Evolutionary conservation across 768 basidiomycete species (phyloP), one percentile per base, ranked within the genome.

Genomic region (Hysterangium stoloniferum): DNA sequence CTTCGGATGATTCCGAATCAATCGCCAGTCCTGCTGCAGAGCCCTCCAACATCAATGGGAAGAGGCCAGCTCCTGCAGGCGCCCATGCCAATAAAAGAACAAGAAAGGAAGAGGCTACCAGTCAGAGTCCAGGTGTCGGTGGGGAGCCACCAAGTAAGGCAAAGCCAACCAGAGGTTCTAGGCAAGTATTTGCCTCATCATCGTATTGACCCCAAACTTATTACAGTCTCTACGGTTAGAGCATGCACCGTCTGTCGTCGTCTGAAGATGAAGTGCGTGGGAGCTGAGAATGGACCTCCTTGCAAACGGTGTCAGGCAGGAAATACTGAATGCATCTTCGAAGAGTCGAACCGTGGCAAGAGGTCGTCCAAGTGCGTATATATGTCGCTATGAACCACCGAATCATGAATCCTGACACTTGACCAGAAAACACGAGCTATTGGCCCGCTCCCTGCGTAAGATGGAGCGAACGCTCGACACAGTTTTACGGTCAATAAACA

Each of bases 271-370:
- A 93, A 90, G 61, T 93, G 90, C 52, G 86, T 89, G 6, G 87
- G 86, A 29, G 90, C 87, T 2, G 92, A 93, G 64, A 78, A 91
- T 34, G 92, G 91, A 0, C 86, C 86, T 0, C 89, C 92, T 0
- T 96, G 92, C 71, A 94, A 92, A 61, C 83, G 92, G 19, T 96
- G 92, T 59, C 67, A 70, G 40, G 61, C 80, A 0, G 84, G 86
- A 17, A 79, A 79, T 57, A 86, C 94, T 60, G 90, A 95, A 58
- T 99, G 96, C 61, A 79, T 96, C 37, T 98, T 99, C 56, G 93
- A 98, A 68, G 95, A 97, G 64, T 91, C 87, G 1, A 94, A 97
- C 63, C 78, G 96, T 42, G 96, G 96, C 35, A 95, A 94, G 64
- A 80, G 89, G 9, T 80, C 86, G 19, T 77, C 84, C 48, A 90